Evolutionary conservation across 306 rosid species (phyloP), one percentile per base, ranked within the genome.

Genomic region (Trifolium repens): DNA sequence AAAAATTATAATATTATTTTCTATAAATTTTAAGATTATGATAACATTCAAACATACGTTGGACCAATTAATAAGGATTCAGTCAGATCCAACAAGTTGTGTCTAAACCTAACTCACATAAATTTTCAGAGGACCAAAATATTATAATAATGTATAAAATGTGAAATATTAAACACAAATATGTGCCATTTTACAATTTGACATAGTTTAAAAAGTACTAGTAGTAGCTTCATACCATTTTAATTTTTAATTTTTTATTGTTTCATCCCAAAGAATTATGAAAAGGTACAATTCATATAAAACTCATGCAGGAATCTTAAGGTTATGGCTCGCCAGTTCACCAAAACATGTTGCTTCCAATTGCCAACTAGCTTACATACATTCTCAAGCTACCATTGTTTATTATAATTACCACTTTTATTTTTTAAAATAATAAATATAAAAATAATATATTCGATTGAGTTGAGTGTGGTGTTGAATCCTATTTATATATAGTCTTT

Each of bases 151-250:
- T 58, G 39, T 60, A 60, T 10, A 60, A 59, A 16, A 72, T 26
- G 57, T 59, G 13, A 27, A 73, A 9, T 10, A 27, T 27, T 44
- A 27, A 15, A 24, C 6, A n/a, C 13, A 8, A 7, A 26, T 5
- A 77, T 30, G 40, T 39, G 59, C 13, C 66, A 71, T 79, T 63
- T 52, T 71, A 63, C 8, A 19, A 78, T 50, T 62, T 32, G 57
- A 32, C 27, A 52, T 39, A 16, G 35, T 32, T 6, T 32, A 32
- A 32, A 32, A 32, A 32, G 6, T 32, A 32, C 35, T 32, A 32
- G 35, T 32, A 42, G 24, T 7, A n/a, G 26, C 26, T 7, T 50
- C 22, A 4, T 5, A n/a, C 19, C 55, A 50, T 50, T 5, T 52
- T 52, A 52, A 16, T n/a, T 6, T 16, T 2, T 3, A 32, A 4